phyloP scores from a whole-genome alignment of 352 stramenopile genomes.

The Globisporangium radiosum region DNA sequence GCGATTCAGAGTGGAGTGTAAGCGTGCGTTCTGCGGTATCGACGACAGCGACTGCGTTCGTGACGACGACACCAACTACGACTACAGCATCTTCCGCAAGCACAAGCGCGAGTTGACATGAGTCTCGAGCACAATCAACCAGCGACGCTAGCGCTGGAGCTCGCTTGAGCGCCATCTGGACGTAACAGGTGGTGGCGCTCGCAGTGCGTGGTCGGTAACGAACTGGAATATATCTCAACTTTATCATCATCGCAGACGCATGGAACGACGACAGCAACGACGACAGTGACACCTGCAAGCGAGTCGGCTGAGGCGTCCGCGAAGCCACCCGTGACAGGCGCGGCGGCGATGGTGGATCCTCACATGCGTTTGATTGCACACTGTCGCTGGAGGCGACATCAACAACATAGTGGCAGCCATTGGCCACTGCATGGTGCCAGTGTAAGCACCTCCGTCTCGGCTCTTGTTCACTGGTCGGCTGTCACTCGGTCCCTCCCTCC shows the following conservation, averaged over 20 bases:
- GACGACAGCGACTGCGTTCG: no score
- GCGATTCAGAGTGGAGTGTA: no score
- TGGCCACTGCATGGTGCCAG: background rate
- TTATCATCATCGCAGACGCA: background rate
- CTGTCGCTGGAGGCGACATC: background rate
- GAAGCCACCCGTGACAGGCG: background rate
- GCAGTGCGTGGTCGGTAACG: background rate
- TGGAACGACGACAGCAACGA: background rate
- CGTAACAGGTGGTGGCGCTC: no score
- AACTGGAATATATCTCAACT: no score
- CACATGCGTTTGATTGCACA: background rate
- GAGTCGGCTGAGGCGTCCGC: background rate
- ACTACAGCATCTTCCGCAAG: background rate
- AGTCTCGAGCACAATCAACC: background rate
- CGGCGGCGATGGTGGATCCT: background rate
- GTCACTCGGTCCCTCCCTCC: no score
- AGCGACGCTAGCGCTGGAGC: no score
- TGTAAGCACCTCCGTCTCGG: no score
- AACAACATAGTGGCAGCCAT: background rate
- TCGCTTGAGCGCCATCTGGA: no score
- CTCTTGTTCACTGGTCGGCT: no score
- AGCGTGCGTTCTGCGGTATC: no score
- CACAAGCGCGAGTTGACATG: background rate
- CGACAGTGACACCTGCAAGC: background rate
- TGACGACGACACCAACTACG: no score